Evolutionary conservation across 2,329 filamentous ascomycete species (phyloP).

Genomic region (Penicillium griseofulvum): DNA sequence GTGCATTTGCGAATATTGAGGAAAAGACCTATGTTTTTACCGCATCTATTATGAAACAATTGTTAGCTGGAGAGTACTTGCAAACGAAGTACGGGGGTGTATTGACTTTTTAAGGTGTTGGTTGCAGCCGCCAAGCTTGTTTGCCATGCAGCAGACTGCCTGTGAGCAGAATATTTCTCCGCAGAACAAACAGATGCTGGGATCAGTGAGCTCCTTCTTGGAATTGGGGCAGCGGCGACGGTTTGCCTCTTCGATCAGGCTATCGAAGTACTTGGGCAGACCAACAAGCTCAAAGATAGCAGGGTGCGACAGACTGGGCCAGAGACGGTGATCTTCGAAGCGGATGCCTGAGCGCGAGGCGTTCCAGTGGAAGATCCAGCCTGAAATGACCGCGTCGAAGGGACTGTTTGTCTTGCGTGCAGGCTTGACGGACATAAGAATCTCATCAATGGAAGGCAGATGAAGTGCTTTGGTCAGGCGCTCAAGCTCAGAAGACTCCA

Average conservation of each 20-base stretch:
- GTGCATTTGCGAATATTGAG: constrained; percentile 97
- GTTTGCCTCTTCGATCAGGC: constrained; percentile 87
- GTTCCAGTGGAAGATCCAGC: constrained; percentile 66
- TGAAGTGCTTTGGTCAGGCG: constrained; percentile 74
- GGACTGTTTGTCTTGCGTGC: constrained; percentile 39
- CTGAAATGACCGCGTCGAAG: constrained; percentile 54
- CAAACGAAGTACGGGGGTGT: neutral
- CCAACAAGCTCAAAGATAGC: constrained; percentile 93
- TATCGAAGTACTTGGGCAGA: constrained; percentile 86
- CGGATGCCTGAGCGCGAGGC: constrained; percentile 32
- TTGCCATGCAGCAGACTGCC: constrained; percentile 78
- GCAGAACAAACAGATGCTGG: constrained; percentile 89
- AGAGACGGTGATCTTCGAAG: constrained; percentile 33
- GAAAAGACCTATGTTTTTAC: constrained; percentile 85
- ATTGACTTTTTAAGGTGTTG: constrained; percentile 82
- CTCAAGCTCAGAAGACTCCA: constrained; percentile 73
- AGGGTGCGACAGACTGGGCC: constrained; percentile 68
- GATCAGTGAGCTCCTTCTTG: constrained; percentile 86
- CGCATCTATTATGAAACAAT: constrained; percentile 60
- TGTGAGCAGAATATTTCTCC: constrained; percentile 97
- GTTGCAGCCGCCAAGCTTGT: constrained; percentile 77
- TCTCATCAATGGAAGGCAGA: constrained; percentile 74
- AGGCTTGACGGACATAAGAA: constrained; percentile 61
- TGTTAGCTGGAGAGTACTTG: constrained; percentile 9
- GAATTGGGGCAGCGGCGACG: constrained; percentile 80